Conservation (phyloP, 2,329 filamentous ascomycete species). For the Shiraia bambusicola region DNA sequence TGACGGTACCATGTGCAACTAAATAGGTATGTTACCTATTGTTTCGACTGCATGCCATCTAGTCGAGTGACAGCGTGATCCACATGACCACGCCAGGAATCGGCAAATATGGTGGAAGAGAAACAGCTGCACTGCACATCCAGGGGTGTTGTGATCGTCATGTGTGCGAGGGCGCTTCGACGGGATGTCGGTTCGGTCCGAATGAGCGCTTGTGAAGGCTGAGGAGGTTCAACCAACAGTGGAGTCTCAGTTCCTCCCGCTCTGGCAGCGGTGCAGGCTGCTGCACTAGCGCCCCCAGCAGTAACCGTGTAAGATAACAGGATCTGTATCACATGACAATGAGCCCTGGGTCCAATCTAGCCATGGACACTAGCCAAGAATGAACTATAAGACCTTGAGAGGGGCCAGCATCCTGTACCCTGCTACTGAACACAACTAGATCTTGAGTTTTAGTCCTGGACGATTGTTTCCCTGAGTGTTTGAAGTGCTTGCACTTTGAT, state of each 20-base stretch:
- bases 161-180: conserved; percentile 18
- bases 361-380: conserved; percentile 1
- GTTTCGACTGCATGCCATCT: conserved; percentile 24
- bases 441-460: background rate
- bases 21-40: too few relatives aligned
- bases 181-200: conserved; percentile 26
- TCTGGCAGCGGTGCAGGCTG: conserved; percentile 19
- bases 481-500: background rate
- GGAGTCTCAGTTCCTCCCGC: conserved; percentile 18
- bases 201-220: conserved; percentile 15
- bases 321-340: conserved; percentile 27
- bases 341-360: conserved; percentile 9
- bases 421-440: background rate
- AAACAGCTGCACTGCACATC: conserved; percentile 7
- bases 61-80: conserved; percentile 31
- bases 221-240: conserved; percentile 11
- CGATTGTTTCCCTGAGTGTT: background rate
- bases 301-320: conserved; percentile 22
- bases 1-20: conserved; percentile 12
- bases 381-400: background rate
- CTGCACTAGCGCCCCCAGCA: conserved; percentile 17
- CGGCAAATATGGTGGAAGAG: conserved; percentile 22
- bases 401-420: background rate
- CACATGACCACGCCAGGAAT: conserved; percentile 21
- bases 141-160: conserved; percentile 13